Base-by-base conservation (phyloP, 2,329 filamentous ascomycete species). In the Sporothrix inflata region DNA sequence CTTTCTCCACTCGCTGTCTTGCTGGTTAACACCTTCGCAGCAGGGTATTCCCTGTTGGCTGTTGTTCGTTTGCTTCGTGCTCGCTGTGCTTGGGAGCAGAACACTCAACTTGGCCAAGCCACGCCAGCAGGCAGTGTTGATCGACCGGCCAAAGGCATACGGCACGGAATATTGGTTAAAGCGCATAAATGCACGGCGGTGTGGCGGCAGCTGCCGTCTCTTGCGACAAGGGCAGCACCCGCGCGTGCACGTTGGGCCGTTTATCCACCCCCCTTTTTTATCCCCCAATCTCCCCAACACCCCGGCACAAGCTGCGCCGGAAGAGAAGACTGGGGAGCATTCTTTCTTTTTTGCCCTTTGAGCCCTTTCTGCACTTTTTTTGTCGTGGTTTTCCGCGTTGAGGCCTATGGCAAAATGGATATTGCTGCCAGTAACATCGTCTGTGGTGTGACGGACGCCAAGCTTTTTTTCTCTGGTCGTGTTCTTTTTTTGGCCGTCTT, bases 111-210 rank as follows among this genome's bases (percentile, higher is more conserved):
- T n/a, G n/a, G n/a, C n/a, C n/a, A n/a, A n/a, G 4, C 19, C 49
- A 51, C 34, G 34, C 57, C 57, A 61, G 57, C 5, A 42, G 12
- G 57, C 57, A 42, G 57, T 42, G 38, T 24, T 24, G 49, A 47
- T 60, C 24, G 14, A 65, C 63, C 69, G 30, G 69, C 69, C 60
- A 45, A 51, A 40, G 45, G 57, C 27, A 34, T 12, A 65, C 57
- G 57, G 60, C 47, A 60, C 51, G 51, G 24, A 68, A 30, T 55
- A 68, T 61, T 60, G 60, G 63, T 61, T 51, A 60, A 68, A 61
- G 51, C 49, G 70, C 63, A 21, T 68, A 38, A 55, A 67, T 67
- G 40, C 63, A 49, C 63, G 40, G 40, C 40, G 49, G 63, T 61
- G 51, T 61, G 63, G 55, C 63, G 27, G 34, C 24, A 57, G 47